Evolutionary conservation across 768 basidiomycete species (phyloP).

Genomic region (Lactarius pseudohatsudake): DNA sequence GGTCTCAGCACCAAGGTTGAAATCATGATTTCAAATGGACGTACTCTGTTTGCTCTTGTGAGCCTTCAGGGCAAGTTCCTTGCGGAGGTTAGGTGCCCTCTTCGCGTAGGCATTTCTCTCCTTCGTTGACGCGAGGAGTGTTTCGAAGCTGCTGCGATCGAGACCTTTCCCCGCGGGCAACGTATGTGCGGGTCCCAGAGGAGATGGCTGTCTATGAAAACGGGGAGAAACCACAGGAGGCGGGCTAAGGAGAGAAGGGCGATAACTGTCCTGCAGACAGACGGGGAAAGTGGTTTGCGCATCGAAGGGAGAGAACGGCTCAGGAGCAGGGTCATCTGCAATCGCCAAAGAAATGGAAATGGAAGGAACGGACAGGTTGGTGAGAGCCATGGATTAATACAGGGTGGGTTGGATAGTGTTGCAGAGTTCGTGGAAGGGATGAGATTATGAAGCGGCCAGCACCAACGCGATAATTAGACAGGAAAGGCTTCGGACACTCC

Average conservation of each 20-base stretch:
- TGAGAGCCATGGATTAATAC: constrained; percentile 34
- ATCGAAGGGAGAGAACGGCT: constrained; percentile 67
- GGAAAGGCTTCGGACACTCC: constrained; percentile 15
- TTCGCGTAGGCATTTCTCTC: constrained; percentile 53
- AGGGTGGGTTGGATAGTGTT: constrained; percentile 29
- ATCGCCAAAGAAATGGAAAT: constrained; percentile 72
- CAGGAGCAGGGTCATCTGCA: constrained; percentile 47
- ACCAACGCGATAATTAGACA: constrained; percentile 34
- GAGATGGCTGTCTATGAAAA: constrained; percentile 45
- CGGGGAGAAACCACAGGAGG: constrained; percentile 49
- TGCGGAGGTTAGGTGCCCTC: constrained; percentile 60
- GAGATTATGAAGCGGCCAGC: constrained; percentile 37
- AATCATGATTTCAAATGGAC: constrained; percentile 31
- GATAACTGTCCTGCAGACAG: constrained; percentile 48
- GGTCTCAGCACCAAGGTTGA: constrained; percentile 4
- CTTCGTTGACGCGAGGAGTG: constrained; percentile 58
- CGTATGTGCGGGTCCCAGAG: constrained; percentile 46
- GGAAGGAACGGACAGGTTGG: constrained; percentile 51
- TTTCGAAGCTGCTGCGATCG: constrained; percentile 60
- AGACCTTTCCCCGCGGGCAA: constrained; percentile 50
- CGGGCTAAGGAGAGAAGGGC: constrained; percentile 58
- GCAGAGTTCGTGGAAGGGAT: constrained; percentile 13
- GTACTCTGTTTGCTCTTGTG: constrained; percentile 75
- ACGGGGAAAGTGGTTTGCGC: constrained; percentile 33
- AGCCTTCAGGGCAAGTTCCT: constrained; percentile 69